Base-by-base conservation (phyloP, 73 alveolate species). In the Symbiodinium natans region DNA sequence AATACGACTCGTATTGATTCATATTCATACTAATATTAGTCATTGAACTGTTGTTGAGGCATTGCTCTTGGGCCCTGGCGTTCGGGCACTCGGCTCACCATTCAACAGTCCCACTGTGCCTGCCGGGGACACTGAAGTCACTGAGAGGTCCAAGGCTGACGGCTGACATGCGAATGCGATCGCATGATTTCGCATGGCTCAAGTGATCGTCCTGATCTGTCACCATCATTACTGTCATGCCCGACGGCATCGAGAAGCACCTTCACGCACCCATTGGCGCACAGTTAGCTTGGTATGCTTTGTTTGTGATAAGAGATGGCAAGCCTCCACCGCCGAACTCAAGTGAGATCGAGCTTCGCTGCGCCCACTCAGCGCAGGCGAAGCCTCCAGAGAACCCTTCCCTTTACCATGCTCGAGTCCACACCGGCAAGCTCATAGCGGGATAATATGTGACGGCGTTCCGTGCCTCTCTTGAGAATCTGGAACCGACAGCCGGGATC, bases 271-370 rank as follows among this genome's bases (percentile, higher is more conserved):
- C n/a, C n/a, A n/a, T n/a, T n/a, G n/a, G n/a, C n/a, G n/a, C n/a
- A n/a, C n/a, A n/a, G n/a, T n/a, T n/a, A n/a, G n/a, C n/a, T n/a
- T n/a, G n/a, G n/a, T n/a, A n/a, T n/a, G n/a, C n/a, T n/a, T n/a
- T n/a, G n/a, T n/a, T n/a, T n/a, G n/a, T n/a, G n/a, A n/a, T n/a
- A 21, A 52, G 2, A 52, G 13, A 52, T 29, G 23, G 23, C n/a
- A 11, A 25, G 73, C 92, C 92, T 83, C 73, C 42, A 41, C 42
- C 21, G 75, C 54, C 33, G 92, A 83, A 42, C 92, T 83, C 92
- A 41, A 83, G 40, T 34, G 92, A 17, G 73, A 41, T 29, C 42
- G 34, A 19, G 29, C 92, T 25, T 25, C 90, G 6, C 29, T 29
- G 29, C 17, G 36, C 29, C 29, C 39, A 34, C 31, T 52, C 71